These are phyloP conservation scores for Penicillium paneum DNA, from an alignment of 2,329 filamentous ascomycete genomes.

Conservation along the genomic window DNA sequence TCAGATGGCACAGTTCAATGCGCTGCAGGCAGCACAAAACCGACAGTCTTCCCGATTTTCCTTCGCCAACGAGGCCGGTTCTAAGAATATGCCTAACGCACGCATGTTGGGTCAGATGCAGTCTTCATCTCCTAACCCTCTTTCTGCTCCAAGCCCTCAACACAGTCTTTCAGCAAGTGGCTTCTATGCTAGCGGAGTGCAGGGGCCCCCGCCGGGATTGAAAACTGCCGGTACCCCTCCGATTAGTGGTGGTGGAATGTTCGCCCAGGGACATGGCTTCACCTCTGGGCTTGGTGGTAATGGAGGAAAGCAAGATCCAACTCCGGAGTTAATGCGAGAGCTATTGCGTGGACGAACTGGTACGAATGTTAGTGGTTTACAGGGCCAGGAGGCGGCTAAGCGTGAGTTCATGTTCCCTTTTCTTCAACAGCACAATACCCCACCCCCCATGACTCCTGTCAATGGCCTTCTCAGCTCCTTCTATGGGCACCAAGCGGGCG, in stretches of 20 bases:
- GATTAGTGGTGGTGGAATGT: conserved; percentile 74
- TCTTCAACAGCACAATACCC: conserved; percentile 83
- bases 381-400: conserved; percentile 84
- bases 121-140: conserved; percentile 37
- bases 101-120: conserved; percentile 52
- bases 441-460: conserved; percentile 86
- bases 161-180: conserved; percentile 55
- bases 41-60: conserved; percentile 84
- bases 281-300: conserved; percentile 64
- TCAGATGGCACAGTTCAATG: conserved; percentile 49
- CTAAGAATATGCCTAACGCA: conserved; percentile 57
- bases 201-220: conserved; percentile 88
- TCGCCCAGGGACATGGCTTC: conserved; percentile 83
- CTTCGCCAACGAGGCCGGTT: conserved; percentile 65
- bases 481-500: conserved; percentile 80
- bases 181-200: conserved; percentile 80
- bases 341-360: conserved; percentile 68
- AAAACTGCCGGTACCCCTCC: conserved; percentile 95
- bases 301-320: conserved; percentile 66
- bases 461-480: conserved; percentile 86
- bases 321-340: conserved; percentile 74
- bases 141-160: conserved; percentile 38
- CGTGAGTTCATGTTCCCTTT: conserved; percentile 98
- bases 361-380: conserved; percentile 59
- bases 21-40: conserved; percentile 63